Conservation (phyloP, 2,329 filamentous ascomycete genomes). For the Clarireedia hainanense region DNA sequence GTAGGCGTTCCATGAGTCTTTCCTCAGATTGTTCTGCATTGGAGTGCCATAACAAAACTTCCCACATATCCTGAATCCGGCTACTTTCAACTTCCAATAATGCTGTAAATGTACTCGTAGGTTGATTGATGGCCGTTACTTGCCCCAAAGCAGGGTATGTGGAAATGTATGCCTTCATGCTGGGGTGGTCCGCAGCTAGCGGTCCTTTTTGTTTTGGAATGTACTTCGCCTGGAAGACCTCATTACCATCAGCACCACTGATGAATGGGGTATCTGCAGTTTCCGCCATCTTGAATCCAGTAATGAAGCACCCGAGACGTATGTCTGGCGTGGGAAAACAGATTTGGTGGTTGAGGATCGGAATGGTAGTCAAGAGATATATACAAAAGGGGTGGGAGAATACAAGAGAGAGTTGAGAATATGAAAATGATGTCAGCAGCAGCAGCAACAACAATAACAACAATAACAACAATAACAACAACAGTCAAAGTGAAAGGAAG, state of each 20-base stretch:
- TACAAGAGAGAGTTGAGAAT: no score
- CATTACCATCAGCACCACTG: slow-evolving; percentile 26
- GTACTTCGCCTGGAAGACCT: slow-evolving; percentile 27
- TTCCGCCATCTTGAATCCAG: neutral
- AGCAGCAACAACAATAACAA: no score
- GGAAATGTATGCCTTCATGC: slow-evolving; percentile 44
- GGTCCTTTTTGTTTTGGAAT: slow-evolving; percentile 27
- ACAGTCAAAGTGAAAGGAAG: no score
- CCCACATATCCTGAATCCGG: slow-evolving; percentile 52
- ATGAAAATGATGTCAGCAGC: no score
- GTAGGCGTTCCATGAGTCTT: slow-evolving; percentile 34
- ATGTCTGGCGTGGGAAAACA: no score
- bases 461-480: no score
- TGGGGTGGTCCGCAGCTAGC: slow-evolving; percentile 33
- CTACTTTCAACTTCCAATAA: slow-evolving; percentile 57
- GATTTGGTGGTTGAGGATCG: no score
- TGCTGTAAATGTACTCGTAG: slow-evolving; percentile 51
- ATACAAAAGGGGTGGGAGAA: no score
- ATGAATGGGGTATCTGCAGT: slow-evolving; percentile 14
- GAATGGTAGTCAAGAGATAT: no score
- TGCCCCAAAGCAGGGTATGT: slow-evolving; percentile 70
- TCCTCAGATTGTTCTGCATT: slow-evolving; percentile 49
- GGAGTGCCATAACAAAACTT: slow-evolving; percentile 68
- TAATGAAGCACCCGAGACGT: neutral
- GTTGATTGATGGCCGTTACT: slow-evolving; percentile 50